Conservation (phyloP, 495 filamentous ascomycete species). For the Xylaria cubensis region DNA sequence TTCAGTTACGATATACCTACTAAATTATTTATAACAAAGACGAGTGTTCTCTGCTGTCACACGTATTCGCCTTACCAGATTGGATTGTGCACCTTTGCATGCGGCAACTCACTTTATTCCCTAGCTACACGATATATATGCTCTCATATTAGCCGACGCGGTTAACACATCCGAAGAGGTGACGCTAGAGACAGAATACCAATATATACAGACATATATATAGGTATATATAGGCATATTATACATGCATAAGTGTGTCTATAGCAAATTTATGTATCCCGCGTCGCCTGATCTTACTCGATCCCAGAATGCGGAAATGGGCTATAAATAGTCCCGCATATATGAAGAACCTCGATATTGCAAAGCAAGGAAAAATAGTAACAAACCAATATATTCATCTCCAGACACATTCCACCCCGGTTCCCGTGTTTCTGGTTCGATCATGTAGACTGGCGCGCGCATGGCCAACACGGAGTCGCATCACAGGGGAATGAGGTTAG, state of each 20-base stretch:
- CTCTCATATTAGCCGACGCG: slow-evolving; percentile 28
- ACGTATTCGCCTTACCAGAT: background rate
- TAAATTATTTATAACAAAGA: background rate
- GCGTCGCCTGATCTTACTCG: slow-evolving; percentile 26
- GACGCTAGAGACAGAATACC: background rate
- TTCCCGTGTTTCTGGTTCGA: slow-evolving; percentile 21
- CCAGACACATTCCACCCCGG: background rate
- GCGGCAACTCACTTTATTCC: slow-evolving; percentile 6
- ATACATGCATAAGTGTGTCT: slow-evolving; percentile 25
- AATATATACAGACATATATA: slow-evolving; percentile 16
- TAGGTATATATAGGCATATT: slow-evolving; percentile 5
- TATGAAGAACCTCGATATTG: slow-evolving; percentile 16
- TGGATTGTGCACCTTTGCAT: background rate
- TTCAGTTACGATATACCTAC: background rate
- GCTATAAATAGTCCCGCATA: slow-evolving; percentile 20
- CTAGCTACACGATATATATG: slow-evolving; percentile 1
- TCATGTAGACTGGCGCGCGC: slow-evolving; percentile 9
- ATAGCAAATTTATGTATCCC: background rate
- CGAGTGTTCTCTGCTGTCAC: background rate
- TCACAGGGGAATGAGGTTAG: background rate
- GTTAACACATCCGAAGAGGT: slow-evolving; percentile 26
- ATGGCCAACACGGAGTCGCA: slow-evolving; percentile 21
- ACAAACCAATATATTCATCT: slow-evolving; percentile 12
- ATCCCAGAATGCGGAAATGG: background rate
- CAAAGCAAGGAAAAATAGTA: slow-evolving; percentile 1